Percentiles rank a stretch among this genome's conserved stretches.
Conservation (phyloP, 129 eudicot species). For the Artemisia annua region DNA sequence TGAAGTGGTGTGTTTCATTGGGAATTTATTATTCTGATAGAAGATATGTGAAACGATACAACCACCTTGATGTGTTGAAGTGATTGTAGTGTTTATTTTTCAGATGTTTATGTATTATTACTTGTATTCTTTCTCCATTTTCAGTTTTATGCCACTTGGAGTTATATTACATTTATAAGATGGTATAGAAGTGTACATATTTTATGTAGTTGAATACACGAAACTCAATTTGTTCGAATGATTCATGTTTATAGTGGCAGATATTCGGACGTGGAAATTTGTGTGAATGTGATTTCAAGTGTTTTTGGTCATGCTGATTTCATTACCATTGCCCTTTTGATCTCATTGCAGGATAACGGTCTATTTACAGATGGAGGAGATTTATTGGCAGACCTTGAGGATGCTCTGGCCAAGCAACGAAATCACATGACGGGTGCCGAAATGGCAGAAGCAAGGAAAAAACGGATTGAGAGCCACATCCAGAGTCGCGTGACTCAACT, state of each 20-base stretch:
- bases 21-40: too few relatives aligned
- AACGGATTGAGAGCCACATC: conserved; percentile 60
- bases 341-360: conserved; percentile 42
- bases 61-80: too few relatives aligned
- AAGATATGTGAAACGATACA: too few relatives aligned
- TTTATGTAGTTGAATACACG: too few relatives aligned
- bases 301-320: neutral
- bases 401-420: conserved; percentile 63
- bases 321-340: neutral
- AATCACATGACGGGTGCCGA: conserved; percentile 56
- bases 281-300: conserved; percentile 14
- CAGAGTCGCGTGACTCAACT: conserved; percentile 80
- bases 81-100: too few relatives aligned
- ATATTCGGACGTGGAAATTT: neutral
- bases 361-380: conserved; percentile 51
- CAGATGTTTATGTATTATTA: neutral
- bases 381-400: conserved; percentile 81
- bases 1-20: neutral
- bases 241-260: neutral
- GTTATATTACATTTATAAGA: neutral
- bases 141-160: neutral
- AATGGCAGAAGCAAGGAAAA: conserved; percentile 58
- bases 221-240: conserved; percentile 4
- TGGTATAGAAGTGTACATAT: too few relatives aligned
- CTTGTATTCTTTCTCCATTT: neutral